phyloP scores from a whole-genome alignment of 1,139 yeast genomes.

The Geotrichum histeridarum region DNA sequence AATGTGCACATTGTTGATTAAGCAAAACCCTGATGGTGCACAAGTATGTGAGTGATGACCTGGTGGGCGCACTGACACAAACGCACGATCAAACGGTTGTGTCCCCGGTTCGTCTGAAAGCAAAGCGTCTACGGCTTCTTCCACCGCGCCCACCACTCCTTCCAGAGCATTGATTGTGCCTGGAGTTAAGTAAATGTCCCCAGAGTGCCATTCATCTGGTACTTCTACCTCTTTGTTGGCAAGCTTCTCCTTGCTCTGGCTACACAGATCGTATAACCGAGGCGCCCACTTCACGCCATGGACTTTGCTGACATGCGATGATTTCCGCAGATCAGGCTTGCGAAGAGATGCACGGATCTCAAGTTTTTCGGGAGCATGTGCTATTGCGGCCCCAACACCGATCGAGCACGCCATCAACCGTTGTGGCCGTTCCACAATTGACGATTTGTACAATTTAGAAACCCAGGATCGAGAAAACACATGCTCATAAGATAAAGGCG shows the following conservation, averaged over 20 bases:
- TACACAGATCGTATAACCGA: conserved; percentile 54
- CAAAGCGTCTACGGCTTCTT: conserved; percentile 61
- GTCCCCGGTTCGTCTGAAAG: conserved; percentile 35
- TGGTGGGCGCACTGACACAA: conserved; percentile 74
- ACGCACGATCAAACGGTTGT: conserved; percentile 51
- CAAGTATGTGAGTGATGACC: conserved; percentile 90
- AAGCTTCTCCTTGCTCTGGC: conserved; percentile 54
- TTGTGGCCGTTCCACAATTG: conserved; percentile 83
- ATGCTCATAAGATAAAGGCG: conserved; percentile 45
- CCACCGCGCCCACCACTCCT: conserved; percentile 77
- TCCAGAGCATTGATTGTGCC: conserved; percentile 67
- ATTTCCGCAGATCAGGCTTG: conserved; percentile 45
- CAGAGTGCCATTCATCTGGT: conserved; percentile 77
- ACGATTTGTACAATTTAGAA: conserved; percentile 57
- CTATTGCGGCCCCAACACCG: conserved; percentile 72
- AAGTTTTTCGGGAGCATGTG: conserved; percentile 62
- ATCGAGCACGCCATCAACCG: conserved; percentile 68
- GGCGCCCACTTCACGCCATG: conserved; percentile 75
- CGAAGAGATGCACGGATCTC: conserved; percentile 48
- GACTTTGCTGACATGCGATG: conserved; percentile 61
- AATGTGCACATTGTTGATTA: conserved; percentile 75
- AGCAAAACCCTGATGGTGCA: conserved; percentile 82
- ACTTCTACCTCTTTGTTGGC: conserved; percentile 60
- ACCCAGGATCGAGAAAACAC: conserved; percentile 76
- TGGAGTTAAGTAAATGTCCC: conserved; percentile 71